Base-by-base conservation (phyloP, 2,329 filamentous ascomycete species). In the Fusarium sp. region DNA sequence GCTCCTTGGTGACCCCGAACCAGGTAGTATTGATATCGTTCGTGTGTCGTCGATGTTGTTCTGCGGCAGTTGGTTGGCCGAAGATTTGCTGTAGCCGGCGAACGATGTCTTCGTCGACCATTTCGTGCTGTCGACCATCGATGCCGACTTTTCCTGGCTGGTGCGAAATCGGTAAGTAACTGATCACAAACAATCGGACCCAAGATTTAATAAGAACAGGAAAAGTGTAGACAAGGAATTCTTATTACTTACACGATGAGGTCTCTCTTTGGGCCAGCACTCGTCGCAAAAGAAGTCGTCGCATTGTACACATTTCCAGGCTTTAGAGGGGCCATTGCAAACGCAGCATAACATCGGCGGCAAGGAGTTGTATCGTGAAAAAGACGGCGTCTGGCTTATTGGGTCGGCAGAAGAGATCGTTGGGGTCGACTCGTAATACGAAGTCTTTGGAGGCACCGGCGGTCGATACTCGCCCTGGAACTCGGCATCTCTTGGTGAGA, bases 21-120 rank as follows among this genome's bases (percentile, higher is more conserved):
- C 30, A 50, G 10, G 47, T 50, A 4, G 47, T 50, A 37, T 50
- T 37, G 11, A 50, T 50, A 5, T 50, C 47, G 20, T n/a, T 14
- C 5, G 28, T 37, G 12, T 50, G 47, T 5, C 47, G 21, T 13
- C 21, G 20, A 3, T 20, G 20, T 8, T 50, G 47, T 12, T 37
- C 30, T 21, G 32, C 47, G 1, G 28, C 20, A 1, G 47, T 37
- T 1, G 47, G 47, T 3, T 50, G 28, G 7, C 30, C 30, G 10
- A 50, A 50, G 5, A 37, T 50, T 5, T 37, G 20, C 47, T 32
- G 30, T 11, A 50, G 5, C 14, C 47, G 30, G 18, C 23, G 7
- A 7, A 34, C 21, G 7, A 50, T 25, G 3, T 50, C 30, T 25
- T 37, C 30, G 16, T 50, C 47, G 7, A 50, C 30, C 30, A n/a